phyloP scores from a whole-genome alignment of 495 filamentous ascomycete species.

The Penicillium flavigenum region DNA sequence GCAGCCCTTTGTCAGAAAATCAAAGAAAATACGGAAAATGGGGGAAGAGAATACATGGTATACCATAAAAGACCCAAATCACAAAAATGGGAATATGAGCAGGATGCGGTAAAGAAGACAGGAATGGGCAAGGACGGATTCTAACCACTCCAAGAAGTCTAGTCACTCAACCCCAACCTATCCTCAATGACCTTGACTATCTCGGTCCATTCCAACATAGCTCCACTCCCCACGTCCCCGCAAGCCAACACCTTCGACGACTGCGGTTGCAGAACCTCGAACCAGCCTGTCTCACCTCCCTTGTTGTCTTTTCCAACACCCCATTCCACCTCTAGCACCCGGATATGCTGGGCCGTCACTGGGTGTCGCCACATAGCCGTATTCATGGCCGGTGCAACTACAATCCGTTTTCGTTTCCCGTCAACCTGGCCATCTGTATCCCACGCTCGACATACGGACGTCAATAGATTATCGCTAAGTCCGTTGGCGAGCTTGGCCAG shows the following conservation, averaged over 20 bases:
- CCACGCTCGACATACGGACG: conserved; percentile 72
- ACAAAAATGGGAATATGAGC: neutral
- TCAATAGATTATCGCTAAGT: conserved; percentile 57
- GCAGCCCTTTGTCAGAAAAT: too few relatives aligned
- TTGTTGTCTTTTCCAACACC: conserved; percentile 33
- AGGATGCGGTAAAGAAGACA: neutral
- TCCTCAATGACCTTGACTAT: conserved; percentile 59
- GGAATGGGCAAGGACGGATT: neutral
- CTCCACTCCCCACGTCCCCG: conserved; percentile 66
- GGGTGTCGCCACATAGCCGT: conserved; percentile 78
- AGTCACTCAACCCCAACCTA: conserved; percentile 7
- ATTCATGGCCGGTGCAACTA: conserved; percentile 74
- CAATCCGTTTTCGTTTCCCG: conserved; percentile 37
- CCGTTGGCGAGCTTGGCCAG: conserved; percentile 66
- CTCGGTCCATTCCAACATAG: conserved; percentile 64
- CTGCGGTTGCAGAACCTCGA: conserved; percentile 61
- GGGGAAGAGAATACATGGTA: too few relatives aligned
- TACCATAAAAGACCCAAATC: too few relatives aligned
- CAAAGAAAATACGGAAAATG: too few relatives aligned
- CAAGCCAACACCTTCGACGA: conserved; percentile 65
- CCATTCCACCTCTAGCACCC: conserved; percentile 63
- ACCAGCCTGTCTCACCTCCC: conserved; percentile 54
- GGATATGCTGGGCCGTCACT: conserved; percentile 62
- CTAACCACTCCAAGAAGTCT: neutral
- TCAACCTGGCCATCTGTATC: conserved; percentile 62